phyloP scores from a whole-genome alignment of 129 eudicot species.

The Daucus carota region DNA sequence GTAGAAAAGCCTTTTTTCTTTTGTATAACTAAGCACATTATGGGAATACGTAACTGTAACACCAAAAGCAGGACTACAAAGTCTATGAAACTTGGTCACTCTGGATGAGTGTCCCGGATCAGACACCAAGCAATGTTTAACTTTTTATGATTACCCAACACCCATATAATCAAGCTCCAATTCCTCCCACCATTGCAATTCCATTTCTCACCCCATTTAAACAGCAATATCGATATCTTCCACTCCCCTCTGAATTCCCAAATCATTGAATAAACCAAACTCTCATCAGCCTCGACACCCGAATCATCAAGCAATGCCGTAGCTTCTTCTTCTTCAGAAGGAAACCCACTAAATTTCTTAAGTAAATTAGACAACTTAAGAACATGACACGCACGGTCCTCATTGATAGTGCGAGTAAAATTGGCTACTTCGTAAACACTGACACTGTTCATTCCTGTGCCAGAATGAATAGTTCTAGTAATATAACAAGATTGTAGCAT shows the following conservation, averaged over 20 bases:
- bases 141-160: conserved; percentile 76
- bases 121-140: conserved; percentile 82
- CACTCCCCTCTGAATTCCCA: conserved; percentile 78
- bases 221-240: conserved; percentile 63
- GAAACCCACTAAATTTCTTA: conserved; percentile 19
- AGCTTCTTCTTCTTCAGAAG: conserved; percentile 39
- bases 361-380: conserved; percentile 31
- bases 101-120: conserved; percentile 52
- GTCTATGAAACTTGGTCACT: too few species aligned
- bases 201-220: conserved; percentile 80
- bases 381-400: conserved; percentile 11
- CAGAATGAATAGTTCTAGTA: conserved; percentile 2
- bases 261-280: conserved; percentile 38
- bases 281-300: conserved; percentile 46
- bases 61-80: too few species aligned
- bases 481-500: conserved; percentile 6
- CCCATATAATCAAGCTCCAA: conserved; percentile 78
- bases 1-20: neutral
- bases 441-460: conserved; percentile 9
- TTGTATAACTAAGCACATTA: neutral
- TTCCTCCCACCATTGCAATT: conserved; percentile 33
- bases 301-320: conserved; percentile 44
- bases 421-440: conserved; percentile 25
- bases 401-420: conserved; percentile 18
- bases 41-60: neutral